Percentiles rank a stretch among this genome's conserved stretches.
These are phyloP conservation scores for Erigeron philadelphicus DNA, from an alignment of 140 eudicot genomes.

Conservation along the genomic window DNA sequence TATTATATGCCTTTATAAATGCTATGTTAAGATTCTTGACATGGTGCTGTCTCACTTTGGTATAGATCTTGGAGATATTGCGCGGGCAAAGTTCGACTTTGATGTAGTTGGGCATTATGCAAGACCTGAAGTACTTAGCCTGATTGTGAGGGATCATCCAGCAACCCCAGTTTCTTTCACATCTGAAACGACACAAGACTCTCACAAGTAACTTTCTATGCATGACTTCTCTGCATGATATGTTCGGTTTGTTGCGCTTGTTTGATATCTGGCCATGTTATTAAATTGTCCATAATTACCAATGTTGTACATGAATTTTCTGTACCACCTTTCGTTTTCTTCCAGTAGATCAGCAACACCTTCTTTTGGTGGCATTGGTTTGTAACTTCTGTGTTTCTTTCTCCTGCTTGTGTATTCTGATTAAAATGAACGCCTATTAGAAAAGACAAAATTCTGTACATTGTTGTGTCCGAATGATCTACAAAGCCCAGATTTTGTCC, in stretches of 20 bases:
- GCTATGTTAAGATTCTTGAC: not conserved
- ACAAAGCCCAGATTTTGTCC: too few relatives aligned
- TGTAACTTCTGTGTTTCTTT: not conserved
- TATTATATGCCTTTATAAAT: not conserved
- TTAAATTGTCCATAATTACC: not conserved
- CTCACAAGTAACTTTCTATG: slow-evolving; percentile 24
- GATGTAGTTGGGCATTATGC: slow-evolving; percentile 96
- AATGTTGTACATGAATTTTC: slow-evolving; percentile 11
- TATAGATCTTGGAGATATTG: slow-evolving; percentile 79
- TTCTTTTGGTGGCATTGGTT: not conserved
- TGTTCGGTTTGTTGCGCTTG: slow-evolving; percentile 5
- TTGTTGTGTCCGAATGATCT: too few relatives aligned
- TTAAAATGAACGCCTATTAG: too few relatives aligned
- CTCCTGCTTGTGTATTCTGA: not conserved
- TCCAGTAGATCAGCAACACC: not conserved
- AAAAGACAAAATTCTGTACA: too few relatives aligned
- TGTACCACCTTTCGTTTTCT: not conserved
- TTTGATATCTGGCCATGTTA: slow-evolving; percentile 9
- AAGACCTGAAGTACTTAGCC: slow-evolving; percentile 81
- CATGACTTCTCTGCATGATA: not conserved
- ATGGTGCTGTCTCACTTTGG: slow-evolving; percentile 20
- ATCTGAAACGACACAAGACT: slow-evolving; percentile 42
- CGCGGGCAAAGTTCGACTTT: slow-evolving; percentile 75
- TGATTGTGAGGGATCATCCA: slow-evolving; percentile 67
- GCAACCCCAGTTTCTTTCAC: slow-evolving; percentile 63